Evolutionary conservation across 345 rosid species (phyloP).

Genomic region (Eucalyptus lansdowneana): DNA sequence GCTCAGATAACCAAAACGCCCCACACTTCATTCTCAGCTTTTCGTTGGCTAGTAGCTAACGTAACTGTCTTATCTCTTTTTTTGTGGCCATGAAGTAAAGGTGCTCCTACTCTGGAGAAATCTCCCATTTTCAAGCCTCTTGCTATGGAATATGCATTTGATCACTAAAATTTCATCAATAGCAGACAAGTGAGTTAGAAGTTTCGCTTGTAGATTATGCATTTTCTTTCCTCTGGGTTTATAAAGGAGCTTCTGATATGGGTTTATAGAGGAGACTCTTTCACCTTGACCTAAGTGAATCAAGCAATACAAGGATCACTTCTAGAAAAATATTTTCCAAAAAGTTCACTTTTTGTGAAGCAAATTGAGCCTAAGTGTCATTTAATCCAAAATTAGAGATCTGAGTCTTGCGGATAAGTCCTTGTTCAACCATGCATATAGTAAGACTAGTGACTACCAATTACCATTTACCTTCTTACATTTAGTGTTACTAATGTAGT

Average conservation of each 20-base stretch:
- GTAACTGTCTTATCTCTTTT: neutral
- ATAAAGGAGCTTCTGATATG: neutral
- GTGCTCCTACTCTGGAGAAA: neutral
- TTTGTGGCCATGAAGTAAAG: neutral
- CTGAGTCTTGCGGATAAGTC: neutral
- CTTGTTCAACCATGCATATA: neutral
- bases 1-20: neutral
- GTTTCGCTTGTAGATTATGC: neutral
- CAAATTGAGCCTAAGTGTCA: neutral
- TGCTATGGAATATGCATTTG: neutral
- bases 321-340: too few relatives aligned
- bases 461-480: neutral
- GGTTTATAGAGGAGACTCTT: neutral
- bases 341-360: too few relatives aligned
- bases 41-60: neutral
- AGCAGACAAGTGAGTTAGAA: neutral
- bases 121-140: neutral
- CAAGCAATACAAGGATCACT: neutral
- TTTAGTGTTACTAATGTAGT: neutral
- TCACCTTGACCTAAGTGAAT: neutral
- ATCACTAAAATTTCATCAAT: neutral
- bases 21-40: neutral
- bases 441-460: neutral
- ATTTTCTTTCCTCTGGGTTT: neutral
- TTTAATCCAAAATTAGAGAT: neutral